Percentiles rank a stretch among this genome's conserved stretches.
phyloP scores from a whole-genome alignment of 23 red algal species.

The Agarophyton chilense region DNA sequence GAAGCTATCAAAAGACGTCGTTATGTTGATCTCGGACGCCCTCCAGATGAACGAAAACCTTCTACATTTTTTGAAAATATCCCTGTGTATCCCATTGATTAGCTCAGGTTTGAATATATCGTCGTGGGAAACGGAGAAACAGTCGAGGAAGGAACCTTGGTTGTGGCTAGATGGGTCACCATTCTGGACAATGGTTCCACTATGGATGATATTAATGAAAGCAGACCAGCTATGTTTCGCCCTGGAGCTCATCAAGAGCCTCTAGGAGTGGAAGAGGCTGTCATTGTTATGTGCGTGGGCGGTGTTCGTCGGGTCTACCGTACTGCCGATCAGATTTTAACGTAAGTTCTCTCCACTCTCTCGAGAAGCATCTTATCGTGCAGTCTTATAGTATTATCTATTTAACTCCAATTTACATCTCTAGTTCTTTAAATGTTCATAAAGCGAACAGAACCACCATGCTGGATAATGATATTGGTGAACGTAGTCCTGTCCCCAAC shows the following conservation, averaged over 20 bases:
- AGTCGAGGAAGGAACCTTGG: conserved; percentile 32
- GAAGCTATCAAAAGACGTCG: conserved; percentile 49
- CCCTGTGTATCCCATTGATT: conserved; percentile 29
- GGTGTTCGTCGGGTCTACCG: conserved; percentile 35
- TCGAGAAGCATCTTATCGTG: not conserved
- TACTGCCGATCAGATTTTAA: conserved; percentile 40
- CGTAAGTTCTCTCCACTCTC: conserved; percentile 13
- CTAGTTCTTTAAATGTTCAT: not conserved
- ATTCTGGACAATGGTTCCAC: conserved; percentile 48
- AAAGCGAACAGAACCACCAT: not conserved
- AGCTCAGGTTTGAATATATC: conserved; percentile 8
- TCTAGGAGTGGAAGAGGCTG: conserved; percentile 43
- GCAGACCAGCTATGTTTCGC: conserved; percentile 43
- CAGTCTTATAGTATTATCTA: not conserved
- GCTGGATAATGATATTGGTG: conserved; percentile 61
- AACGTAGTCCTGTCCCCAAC: conserved; percentile 59
- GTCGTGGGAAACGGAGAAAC: conserved; percentile 18
- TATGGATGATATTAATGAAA: conserved; percentile 48
- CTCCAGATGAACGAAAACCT: conserved; percentile 17
- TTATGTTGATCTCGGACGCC: conserved; percentile 47
- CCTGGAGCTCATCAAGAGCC: conserved; percentile 58
- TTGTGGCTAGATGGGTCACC: conserved; percentile 48
- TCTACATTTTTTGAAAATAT: conserved; percentile 12
- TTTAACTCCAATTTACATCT: not conserved
- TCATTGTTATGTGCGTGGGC: conserved; percentile 52